These are phyloP conservation scores for Pinus taeda DNA, from an alignment of 75 land plant genomes.

Conservation along the genomic window DNA sequence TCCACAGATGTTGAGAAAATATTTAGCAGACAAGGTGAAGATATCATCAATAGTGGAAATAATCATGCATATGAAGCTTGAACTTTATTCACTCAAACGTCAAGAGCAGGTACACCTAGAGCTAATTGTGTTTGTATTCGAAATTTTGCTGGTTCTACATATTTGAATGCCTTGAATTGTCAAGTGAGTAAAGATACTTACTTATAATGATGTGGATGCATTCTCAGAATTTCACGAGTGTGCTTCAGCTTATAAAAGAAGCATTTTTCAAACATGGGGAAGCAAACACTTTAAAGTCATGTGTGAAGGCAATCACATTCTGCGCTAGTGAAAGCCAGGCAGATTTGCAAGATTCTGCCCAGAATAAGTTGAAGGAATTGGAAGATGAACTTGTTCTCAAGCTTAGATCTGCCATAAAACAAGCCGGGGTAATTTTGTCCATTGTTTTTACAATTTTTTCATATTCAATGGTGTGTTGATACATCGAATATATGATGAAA, in stretches of 20 bases:
- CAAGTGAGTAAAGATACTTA: background rate
- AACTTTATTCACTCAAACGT: slow-evolving; percentile 80
- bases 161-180: background rate
- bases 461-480: background rate
- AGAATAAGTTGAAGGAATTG: slow-evolving; percentile 68
- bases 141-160: background rate
- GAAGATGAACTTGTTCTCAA: slow-evolving; percentile 78
- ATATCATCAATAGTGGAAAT: slow-evolving; percentile 76
- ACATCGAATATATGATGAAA: background rate
- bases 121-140: background rate
- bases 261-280: slow-evolving; percentile 98
- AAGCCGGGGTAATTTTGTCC: slow-evolving; percentile 56
- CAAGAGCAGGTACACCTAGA: slow-evolving; percentile 68
- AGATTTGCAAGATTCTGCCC: slow-evolving; percentile 83
- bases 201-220: background rate
- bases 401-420: slow-evolving; percentile 73
- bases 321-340: slow-evolving; percentile 78
- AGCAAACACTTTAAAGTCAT: slow-evolving; percentile 70
- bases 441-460: background rate
- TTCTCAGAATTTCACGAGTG: slow-evolving; percentile 61
- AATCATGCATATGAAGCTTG: slow-evolving; percentile 70
- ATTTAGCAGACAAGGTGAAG: slow-evolving; percentile 86
- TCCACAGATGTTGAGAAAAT: slow-evolving; percentile 77
- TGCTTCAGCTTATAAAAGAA: slow-evolving; percentile 71
- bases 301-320: slow-evolving; percentile 72